These are phyloP conservation scores for Nematodospora valgi DNA, from an alignment of 805 yeast genomes.

Conservation along the genomic window DNA sequence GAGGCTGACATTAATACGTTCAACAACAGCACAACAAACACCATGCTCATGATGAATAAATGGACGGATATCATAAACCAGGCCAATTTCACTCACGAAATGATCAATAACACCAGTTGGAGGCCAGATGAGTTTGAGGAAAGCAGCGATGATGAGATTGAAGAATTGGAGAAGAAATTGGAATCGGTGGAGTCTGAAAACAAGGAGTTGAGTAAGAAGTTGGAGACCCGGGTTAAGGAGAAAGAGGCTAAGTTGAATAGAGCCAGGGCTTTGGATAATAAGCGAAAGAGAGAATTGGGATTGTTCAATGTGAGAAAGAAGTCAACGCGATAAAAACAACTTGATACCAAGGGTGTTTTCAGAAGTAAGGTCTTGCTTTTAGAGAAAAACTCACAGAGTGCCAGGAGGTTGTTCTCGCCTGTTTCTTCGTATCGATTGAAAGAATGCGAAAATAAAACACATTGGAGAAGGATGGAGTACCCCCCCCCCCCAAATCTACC, in stretches of 20 bases:
- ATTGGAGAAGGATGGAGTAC: too few relatives aligned
- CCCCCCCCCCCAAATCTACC: too few relatives aligned
- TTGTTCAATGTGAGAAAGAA: slow-evolving; percentile 7
- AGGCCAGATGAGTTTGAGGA: slow-evolving; percentile 14
- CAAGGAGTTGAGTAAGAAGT: slow-evolving; percentile 3
- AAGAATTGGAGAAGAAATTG: slow-evolving; percentile 16
- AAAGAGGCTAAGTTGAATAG: background rate
- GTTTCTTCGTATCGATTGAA: too few relatives aligned
- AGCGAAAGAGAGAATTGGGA: slow-evolving; percentile 23
- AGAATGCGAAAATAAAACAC: too few relatives aligned
- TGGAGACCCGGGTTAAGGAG: slow-evolving; percentile 12
- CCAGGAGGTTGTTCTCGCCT: too few relatives aligned
- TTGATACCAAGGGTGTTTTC: too few relatives aligned
- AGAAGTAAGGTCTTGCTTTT: too few relatives aligned
- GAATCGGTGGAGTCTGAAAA: slow-evolving; percentile 13
- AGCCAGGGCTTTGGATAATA: slow-evolving; percentile 11
- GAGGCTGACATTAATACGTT: too few relatives aligned
- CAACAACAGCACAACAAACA: too few relatives aligned
- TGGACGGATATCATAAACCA: too few relatives aligned
- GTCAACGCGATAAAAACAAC: background rate
- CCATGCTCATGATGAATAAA: too few relatives aligned
- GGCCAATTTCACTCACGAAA: slow-evolving; percentile 50
- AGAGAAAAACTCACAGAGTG: too few relatives aligned
- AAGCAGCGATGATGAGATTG: slow-evolving; percentile 16
- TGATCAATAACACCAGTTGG: slow-evolving; percentile 44